Conservation (phyloP, 2,329 filamentous ascomycete genomes). For the Calonectria henricotiae region DNA sequence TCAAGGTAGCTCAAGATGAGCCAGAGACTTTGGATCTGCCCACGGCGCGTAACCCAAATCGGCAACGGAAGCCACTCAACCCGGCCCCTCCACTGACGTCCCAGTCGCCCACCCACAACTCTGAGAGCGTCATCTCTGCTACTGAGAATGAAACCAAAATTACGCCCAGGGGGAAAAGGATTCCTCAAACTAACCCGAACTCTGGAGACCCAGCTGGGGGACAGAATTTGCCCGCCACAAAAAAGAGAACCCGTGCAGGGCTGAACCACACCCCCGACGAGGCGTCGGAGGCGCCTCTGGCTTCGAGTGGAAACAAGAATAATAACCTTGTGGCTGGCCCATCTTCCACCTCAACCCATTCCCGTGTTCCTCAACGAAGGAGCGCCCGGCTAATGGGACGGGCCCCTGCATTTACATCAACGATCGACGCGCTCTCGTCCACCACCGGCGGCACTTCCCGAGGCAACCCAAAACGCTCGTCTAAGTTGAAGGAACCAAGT, state of each 20-base stretch:
- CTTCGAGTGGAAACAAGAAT: slow-evolving; percentile 28
- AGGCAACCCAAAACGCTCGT: slow-evolving; percentile 25
- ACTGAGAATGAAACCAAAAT: slow-evolving; percentile 1
- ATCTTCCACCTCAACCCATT: slow-evolving; percentile 28
- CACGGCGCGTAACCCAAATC: slow-evolving; percentile 26
- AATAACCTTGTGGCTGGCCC: slow-evolving; percentile 29
- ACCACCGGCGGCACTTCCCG: neutral
- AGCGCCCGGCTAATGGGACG: slow-evolving; percentile 39
- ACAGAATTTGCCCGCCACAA: slow-evolving; percentile 11
- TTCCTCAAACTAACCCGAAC: neutral
- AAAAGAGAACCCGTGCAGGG: slow-evolving; percentile 26
- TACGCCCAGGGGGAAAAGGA: slow-evolving; percentile 12
- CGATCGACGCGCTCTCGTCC: slow-evolving; percentile 9
- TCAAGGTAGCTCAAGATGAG: slow-evolving; percentile 4
- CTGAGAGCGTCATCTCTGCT: neutral
- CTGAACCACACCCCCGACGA: slow-evolving; percentile 4
- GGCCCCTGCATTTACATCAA: slow-evolving; percentile 16
- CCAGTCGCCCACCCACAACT: slow-evolving; percentile 17
- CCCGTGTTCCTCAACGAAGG: slow-evolving; percentile 38
- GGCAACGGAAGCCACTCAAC: slow-evolving; percentile 33
- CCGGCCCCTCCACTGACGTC: slow-evolving; percentile 29
- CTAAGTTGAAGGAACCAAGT: slow-evolving; percentile 12
- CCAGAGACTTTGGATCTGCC: slow-evolving; percentile 19
- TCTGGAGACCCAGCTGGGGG: neutral
- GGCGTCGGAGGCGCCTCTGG: slow-evolving; percentile 22